phyloP scores from a whole-genome alignment of 495 filamentous ascomycete genomes.

The Trypethelium eluteriae region DNA sequence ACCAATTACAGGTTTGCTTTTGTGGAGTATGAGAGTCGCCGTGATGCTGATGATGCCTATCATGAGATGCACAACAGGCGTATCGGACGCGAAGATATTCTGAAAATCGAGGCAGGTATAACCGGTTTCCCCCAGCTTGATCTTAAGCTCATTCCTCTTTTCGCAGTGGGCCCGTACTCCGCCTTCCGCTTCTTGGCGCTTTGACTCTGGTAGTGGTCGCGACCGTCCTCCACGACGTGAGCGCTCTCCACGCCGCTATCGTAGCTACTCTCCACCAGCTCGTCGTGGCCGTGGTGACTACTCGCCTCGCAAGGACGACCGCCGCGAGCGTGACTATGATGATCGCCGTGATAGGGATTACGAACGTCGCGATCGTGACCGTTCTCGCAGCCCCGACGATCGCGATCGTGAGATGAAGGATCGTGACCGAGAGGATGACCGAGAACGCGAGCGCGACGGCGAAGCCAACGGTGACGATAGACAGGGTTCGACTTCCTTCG shows the following conservation, averaged over 20 bases:
- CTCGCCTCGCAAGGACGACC: conserved; percentile 85
- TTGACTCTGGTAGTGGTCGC: conserved; percentile 62
- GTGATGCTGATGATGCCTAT: conserved; percentile 98
- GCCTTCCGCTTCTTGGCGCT: conserved; percentile 96
- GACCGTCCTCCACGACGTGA: conserved; percentile 52
- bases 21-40: conserved; percentile 98
- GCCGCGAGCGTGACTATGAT: conserved; percentile 63
- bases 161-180: conserved; percentile 93
- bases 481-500: conserved; percentile 58
- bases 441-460: conserved; percentile 50
- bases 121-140: conserved; percentile 12
- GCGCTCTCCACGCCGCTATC: conserved; percentile 72
- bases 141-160: conserved; percentile 19
- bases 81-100: conserved; percentile 85
- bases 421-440: conserved; percentile 44
- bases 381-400: conserved; percentile 45
- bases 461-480: conserved; percentile 73
- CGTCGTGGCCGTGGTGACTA: conserved; percentile 73
- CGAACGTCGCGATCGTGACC: conserved; percentile 52
- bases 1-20: conserved; percentile 74
- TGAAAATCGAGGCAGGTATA: conserved; percentile 91
- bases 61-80: conserved; percentile 99
- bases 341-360: conserved; percentile 62
- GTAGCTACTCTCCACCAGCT: conserved; percentile 62
- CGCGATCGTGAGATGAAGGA: conserved; percentile 58